Percentiles rank a stretch among this genome's conserved stretches.
These are phyloP conservation scores for Coemansia sp. DNA, from an alignment of 192 early-diverging fungal genomes.

Conservation along the genomic window DNA sequence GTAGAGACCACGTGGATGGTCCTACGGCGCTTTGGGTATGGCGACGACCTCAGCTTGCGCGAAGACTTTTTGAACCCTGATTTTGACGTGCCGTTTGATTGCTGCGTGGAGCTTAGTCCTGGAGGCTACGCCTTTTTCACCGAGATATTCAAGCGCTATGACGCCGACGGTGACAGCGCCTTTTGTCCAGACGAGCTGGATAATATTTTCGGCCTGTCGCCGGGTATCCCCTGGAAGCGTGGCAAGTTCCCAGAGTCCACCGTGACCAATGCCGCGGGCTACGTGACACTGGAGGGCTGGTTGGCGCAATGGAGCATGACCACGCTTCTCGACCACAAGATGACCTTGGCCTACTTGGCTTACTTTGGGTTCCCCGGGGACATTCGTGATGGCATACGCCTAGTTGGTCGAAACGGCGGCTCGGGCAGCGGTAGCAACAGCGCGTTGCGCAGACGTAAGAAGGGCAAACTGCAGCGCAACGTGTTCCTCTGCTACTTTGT, in stretches of 20 bases:
- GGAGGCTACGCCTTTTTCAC: constrained; percentile 94
- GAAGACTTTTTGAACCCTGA: constrained; percentile 88
- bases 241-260: constrained; percentile 87
- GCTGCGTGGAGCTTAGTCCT: constrained; percentile 91
- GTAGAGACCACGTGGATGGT: constrained; percentile 99
- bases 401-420: constrained; percentile 40
- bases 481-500: constrained; percentile 95
- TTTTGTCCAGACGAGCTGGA: constrained; percentile 81
- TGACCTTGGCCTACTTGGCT: constrained; percentile 90
- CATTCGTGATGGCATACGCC: constrained; percentile 80
- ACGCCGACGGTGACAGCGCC: constrained; percentile 97
- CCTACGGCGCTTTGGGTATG: constrained; percentile 92
- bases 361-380: constrained; percentile 96
- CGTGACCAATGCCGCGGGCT: constrained; percentile 83
- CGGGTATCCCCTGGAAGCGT: constrained; percentile 91
- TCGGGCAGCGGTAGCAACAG: constrained; percentile 28
- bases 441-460: constrained; percentile 68
- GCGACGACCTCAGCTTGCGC: constrained; percentile 86
- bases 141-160: constrained; percentile 90
- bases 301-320: constrained; percentile 99
- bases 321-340: constrained; percentile 85
- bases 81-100: constrained; percentile 85
- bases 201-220: constrained; percentile 83
- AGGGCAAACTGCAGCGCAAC: constrained; percentile 82
- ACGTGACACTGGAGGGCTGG: constrained; percentile 93